Conservation (phyloP, 345 rosid species). For the Eucalyptus erythrocorys region DNA sequence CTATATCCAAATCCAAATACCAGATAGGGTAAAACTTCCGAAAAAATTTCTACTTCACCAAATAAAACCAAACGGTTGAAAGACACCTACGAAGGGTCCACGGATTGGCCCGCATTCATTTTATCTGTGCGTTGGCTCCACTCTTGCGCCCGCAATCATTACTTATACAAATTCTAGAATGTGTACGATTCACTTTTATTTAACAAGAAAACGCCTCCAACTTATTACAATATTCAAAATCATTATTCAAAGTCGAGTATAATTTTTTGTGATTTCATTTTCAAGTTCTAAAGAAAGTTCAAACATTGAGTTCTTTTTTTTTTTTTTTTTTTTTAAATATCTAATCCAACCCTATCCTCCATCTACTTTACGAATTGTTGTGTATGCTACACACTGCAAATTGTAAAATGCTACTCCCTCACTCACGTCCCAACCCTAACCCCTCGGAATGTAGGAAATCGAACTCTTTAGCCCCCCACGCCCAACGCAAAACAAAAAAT, state of each 20-base stretch:
- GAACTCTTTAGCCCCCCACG: too few species aligned
- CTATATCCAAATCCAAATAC: neutral
- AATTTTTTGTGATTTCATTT: neutral
- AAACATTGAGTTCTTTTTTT: too few species aligned
- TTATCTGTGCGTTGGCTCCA: neutral
- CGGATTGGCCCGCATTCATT: neutral
- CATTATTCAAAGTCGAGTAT: neutral
- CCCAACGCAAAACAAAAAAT: too few species aligned
- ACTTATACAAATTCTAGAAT: neutral
- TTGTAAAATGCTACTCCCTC: too few species aligned
- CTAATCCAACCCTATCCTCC: too few species aligned
- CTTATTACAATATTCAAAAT: neutral
- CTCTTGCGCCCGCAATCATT: neutral
- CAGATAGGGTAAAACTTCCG: neutral
- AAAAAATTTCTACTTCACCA: neutral
- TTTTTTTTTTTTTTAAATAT: too few species aligned
- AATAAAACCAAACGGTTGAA: neutral
- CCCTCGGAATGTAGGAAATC: too few species aligned
- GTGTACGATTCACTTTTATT: fast-evolving
- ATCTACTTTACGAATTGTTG: too few species aligned
- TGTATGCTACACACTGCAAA: too few species aligned
- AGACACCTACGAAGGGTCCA: neutral
- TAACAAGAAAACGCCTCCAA: neutral
- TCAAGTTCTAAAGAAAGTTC: neutral
- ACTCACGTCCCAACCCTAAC: too few species aligned